Percentiles rank a stretch among this genome's conserved stretches.
phyloP scores from a whole-genome alignment of 768 basidiomycete species.

The Termitomyces sp. region DNA sequence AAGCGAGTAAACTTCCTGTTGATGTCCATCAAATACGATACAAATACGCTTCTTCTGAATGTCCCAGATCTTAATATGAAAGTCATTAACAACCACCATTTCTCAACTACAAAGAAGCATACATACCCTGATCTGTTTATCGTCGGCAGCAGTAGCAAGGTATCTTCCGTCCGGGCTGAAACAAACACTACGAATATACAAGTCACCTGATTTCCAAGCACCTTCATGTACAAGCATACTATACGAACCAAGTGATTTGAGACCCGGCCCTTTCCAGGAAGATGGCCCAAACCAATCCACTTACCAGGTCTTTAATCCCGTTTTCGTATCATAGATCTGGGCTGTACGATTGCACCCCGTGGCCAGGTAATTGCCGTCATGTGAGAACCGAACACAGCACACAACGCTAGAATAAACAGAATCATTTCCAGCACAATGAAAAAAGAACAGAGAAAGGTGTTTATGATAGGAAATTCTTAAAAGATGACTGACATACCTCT shows the following conservation, averaged over 20 bases:
- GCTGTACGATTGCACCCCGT: slow-evolving; percentile 96
- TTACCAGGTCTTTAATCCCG: slow-evolving; percentile 80
- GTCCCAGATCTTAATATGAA: slow-evolving; percentile 77
- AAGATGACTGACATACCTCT: slow-evolving; percentile 50
- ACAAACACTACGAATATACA: slow-evolving; percentile 89
- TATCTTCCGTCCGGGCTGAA: slow-evolving; percentile 87
- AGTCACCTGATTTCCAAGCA: slow-evolving; percentile 68
- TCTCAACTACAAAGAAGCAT: not conserved
- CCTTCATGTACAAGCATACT: slow-evolving; percentile 76
- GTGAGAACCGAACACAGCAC: slow-evolving; percentile 92
- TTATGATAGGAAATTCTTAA: not conserved
- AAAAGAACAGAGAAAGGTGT: not conserved
- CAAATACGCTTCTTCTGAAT: slow-evolving; percentile 75
- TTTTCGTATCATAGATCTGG: slow-evolving; percentile 92
- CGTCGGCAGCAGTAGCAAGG: slow-evolving; percentile 90
- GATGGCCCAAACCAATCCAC: slow-evolving; percentile 16
- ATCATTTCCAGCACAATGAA: not conserved
- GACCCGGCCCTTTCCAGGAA: slow-evolving; percentile 2
- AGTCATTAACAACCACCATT: not conserved
- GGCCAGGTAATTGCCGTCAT: slow-evolving; percentile 88
- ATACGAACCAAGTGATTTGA: not conserved
- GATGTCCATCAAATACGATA: slow-evolving; percentile 81
- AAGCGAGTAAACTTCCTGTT: slow-evolving; percentile 91
- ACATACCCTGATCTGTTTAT: slow-evolving; percentile 79
- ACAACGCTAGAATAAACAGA: slow-evolving; percentile 33